These are phyloP conservation scores for Scleromitrula shiraiana DNA, from an alignment of 2,329 filamentous ascomycete genomes.

Conservation along the genomic window DNA sequence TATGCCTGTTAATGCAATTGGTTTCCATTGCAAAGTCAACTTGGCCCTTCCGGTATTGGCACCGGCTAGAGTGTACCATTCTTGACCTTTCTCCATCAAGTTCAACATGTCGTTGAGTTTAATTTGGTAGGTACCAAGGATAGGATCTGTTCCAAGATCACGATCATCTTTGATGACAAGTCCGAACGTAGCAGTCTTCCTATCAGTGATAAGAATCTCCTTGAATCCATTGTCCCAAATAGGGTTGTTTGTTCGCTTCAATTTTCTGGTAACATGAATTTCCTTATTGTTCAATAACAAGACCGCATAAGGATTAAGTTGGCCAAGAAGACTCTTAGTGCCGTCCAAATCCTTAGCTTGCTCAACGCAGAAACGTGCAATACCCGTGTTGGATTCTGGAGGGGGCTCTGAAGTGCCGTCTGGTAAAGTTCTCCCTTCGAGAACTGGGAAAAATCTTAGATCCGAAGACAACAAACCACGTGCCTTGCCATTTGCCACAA, in stretches of 20 bases:
- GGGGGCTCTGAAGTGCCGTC: constrained; percentile 74
- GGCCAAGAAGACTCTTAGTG: constrained; percentile 83
- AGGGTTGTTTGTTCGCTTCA: constrained; percentile 96
- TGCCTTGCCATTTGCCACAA: constrained; percentile 75
- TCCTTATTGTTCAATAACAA: constrained; percentile 89
- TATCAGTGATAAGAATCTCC: constrained; percentile 91
- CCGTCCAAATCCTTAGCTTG: constrained; percentile 95
- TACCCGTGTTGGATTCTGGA: constrained; percentile 87
- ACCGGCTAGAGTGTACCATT: constrained; percentile 88
- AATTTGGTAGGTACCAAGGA: constrained; percentile 89
- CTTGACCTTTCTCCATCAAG: constrained; percentile 82
- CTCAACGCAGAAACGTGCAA: constrained; percentile 85
- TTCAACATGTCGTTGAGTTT: constrained; percentile 90
- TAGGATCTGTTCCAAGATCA: constrained; percentile 72
- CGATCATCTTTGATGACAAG: constrained; percentile 93
- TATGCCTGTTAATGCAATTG: constrained; percentile 76
- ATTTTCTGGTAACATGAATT: constrained; percentile 78
- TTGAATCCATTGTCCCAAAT: constrained; percentile 92
- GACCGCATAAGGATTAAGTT: constrained; percentile 83
- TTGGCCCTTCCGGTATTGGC: constrained; percentile 79
- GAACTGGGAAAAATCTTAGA: constrained; percentile 89
- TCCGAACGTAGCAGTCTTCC: constrained; percentile 81
- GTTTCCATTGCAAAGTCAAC: constrained; percentile 90
- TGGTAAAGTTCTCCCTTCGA: constrained; percentile 61
- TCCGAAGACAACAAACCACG: constrained; percentile 75